Evolutionary conservation across 768 basidiomycete genomes (phyloP).

Genomic region (Hygrocybe punicea): DNA sequence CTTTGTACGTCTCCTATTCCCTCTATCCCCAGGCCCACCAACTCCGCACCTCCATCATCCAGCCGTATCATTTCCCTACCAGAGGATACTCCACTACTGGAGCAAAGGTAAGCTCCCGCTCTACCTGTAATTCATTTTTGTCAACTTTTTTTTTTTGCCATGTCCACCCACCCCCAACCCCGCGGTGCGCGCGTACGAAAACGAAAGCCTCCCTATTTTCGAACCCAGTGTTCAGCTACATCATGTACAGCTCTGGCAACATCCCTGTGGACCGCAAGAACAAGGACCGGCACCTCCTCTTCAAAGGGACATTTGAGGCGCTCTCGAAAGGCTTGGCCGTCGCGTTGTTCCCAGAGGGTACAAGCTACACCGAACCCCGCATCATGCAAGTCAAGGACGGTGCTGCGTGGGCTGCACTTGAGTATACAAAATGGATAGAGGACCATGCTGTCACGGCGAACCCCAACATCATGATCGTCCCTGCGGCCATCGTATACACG

Average conservation of each 20-base stretch:
- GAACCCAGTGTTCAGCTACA: constrained; percentile 67
- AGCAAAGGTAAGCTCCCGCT: constrained; percentile 65
- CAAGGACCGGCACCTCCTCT: constrained; percentile 85
- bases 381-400: constrained; percentile 95
- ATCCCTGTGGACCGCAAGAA: constrained; percentile 95
- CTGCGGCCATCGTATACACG: constrained; percentile 88
- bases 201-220: constrained; percentile 67
- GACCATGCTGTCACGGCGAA: constrained; percentile 49
- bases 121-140: not conserved
- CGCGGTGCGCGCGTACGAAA: too few relatives aligned
- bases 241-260: constrained; percentile 89
- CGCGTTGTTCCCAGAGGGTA: constrained; percentile 92
- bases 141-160: constrained; percentile 5
- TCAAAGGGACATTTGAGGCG: constrained; percentile 85
- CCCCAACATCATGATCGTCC: constrained; percentile 62
- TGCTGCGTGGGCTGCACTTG: constrained; percentile 90
- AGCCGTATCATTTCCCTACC: constrained; percentile 82
- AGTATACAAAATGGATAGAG: constrained; percentile 78
- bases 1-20: constrained; percentile 55
- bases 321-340: constrained; percentile 77
- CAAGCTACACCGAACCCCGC: constrained; percentile 87
- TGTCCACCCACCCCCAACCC: too few relatives aligned
- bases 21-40: not conserved
- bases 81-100: constrained; percentile 85
- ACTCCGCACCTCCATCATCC: constrained; percentile 9